Evolutionary conservation across 169 alveolate genomes (phyloP).

Genomic region (Cystoisospora suis): DNA sequence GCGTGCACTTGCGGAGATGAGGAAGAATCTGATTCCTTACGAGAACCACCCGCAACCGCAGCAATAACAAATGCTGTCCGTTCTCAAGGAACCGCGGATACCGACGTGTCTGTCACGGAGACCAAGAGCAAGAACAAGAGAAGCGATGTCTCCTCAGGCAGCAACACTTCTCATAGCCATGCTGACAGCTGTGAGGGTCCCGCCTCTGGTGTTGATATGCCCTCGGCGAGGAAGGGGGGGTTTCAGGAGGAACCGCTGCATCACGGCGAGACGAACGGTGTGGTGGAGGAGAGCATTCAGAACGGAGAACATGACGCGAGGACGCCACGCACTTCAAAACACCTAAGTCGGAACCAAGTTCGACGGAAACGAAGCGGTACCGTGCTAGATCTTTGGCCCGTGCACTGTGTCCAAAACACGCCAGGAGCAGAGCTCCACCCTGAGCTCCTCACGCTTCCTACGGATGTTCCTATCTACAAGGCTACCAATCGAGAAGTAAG

Average conservation of each 20-base stretch:
- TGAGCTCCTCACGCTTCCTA: neutral
- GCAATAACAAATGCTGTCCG: neutral
- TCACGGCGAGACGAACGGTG: neutral
- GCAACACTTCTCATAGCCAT: too few relatives aligned
- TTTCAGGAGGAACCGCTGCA: neutral
- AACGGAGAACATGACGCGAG: neutral
- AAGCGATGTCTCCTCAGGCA: too few relatives aligned
- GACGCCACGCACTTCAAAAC: neutral
- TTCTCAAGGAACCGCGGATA: neutral
- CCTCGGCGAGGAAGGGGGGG: neutral
- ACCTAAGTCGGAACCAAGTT: neutral
- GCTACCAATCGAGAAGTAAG: conserved; percentile 36
- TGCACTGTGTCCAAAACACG: conserved; percentile 55
- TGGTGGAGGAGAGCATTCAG: neutral
- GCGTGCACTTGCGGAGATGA: conserved; percentile 44
- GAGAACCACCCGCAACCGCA: neutral
- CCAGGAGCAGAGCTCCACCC: conserved; percentile 52
- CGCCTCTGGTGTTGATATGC: too few relatives aligned
- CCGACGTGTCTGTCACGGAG: too few relatives aligned
- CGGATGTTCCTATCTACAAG: conserved; percentile 36
- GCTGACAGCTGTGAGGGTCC: neutral
- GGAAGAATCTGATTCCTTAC: neutral
- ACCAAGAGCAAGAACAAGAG: neutral
- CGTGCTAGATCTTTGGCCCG: conserved; percentile 50
- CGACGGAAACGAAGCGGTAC: neutral